These are phyloP conservation scores for Dittrichia graveolens DNA, from an alignment of 129 eudicot genomes.

Conservation along the genomic window DNA sequence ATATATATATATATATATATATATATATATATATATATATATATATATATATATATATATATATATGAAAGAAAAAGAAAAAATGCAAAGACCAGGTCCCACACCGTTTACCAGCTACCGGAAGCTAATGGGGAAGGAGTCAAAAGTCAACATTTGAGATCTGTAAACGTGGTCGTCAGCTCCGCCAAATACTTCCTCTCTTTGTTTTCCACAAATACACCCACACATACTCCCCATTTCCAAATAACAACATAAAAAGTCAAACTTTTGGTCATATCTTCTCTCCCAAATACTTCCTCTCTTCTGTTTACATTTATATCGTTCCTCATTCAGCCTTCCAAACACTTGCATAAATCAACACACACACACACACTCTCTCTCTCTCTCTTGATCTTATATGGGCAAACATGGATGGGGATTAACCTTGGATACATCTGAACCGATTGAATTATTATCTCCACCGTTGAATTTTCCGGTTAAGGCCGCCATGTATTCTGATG, in stretches of 20 bases:
- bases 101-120: slow-evolving; percentile 44
- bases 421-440: slow-evolving; percentile 36
- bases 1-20: no score
- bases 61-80: background rate
- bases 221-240: slow-evolving; percentile 14
- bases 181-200: slow-evolving; percentile 40
- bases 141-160: slow-evolving; percentile 47
- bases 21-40: no score
- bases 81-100: slow-evolving; percentile 18
- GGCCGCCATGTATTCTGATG: slow-evolving; percentile 31
- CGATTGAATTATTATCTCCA: slow-evolving; percentile 29
- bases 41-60: no score
- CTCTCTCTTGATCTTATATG: slow-evolving; percentile 23
- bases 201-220: slow-evolving; percentile 22
- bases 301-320: slow-evolving; percentile 24
- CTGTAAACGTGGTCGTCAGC: slow-evolving; percentile 50
- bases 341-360: slow-evolving; percentile 33
- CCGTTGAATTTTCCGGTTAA: slow-evolving; percentile 18
- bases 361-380: slow-evolving; percentile 6
- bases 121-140: slow-evolving; percentile 42
- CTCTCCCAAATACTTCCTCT: background rate
- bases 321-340: slow-evolving; percentile 26
- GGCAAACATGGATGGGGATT: slow-evolving; percentile 43
- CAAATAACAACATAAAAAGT: slow-evolving; percentile 6
- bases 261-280: slow-evolving; percentile 40